A percentile compares a stretch with the other conserved stretches of the same genome.
Evolutionary conservation across 139 green algal genomes (phyloP).

Genomic region (Trebouxia sp.): DNA sequence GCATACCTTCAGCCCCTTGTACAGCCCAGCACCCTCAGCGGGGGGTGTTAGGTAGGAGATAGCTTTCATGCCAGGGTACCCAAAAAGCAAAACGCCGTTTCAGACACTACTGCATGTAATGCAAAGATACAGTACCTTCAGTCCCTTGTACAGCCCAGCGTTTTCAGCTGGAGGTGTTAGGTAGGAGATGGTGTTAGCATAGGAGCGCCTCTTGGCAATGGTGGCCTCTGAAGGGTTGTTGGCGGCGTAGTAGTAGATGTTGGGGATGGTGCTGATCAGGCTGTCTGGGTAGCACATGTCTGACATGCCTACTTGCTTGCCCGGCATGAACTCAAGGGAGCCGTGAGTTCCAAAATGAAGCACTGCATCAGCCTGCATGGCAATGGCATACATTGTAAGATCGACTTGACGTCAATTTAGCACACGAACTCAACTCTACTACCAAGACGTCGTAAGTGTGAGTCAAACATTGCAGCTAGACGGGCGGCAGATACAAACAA

Average conservation of each 20-base stretch:
- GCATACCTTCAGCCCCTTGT: conserved; percentile 90
- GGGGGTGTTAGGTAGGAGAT: too few species aligned
- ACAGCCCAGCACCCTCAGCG: conserved; percentile 91
- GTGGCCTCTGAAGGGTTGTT: conserved; percentile 99
- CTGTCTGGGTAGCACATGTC: conserved; percentile 97
- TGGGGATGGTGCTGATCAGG: conserved; percentile 96
- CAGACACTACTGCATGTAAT: too few species aligned
- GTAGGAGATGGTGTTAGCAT: conserved; percentile 99
- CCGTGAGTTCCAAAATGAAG: conserved; percentile 99
- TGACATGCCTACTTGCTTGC: conserved; percentile 98
- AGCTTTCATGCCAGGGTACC: too few species aligned
- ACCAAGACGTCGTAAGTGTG: too few species aligned
- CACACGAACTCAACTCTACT: too few species aligned
- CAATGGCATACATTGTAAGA: neutral
- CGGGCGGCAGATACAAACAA: too few species aligned
- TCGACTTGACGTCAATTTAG: too few species aligned
- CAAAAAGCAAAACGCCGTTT: too few species aligned
- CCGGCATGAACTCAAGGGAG: conserved; percentile 99
- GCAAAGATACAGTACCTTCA: conserved; percentile 68
- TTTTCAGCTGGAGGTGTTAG: conserved; percentile 99
- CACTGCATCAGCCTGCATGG: conserved; percentile 87
- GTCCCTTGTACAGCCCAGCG: conserved; percentile 95
- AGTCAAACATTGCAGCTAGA: too few species aligned
- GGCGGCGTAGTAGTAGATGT: conserved; percentile 99
- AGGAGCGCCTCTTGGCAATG: conserved; percentile 98